Conservation (phyloP, 2,329 filamentous ascomycete species). For the Chaetomiaceae sp. region DNA sequence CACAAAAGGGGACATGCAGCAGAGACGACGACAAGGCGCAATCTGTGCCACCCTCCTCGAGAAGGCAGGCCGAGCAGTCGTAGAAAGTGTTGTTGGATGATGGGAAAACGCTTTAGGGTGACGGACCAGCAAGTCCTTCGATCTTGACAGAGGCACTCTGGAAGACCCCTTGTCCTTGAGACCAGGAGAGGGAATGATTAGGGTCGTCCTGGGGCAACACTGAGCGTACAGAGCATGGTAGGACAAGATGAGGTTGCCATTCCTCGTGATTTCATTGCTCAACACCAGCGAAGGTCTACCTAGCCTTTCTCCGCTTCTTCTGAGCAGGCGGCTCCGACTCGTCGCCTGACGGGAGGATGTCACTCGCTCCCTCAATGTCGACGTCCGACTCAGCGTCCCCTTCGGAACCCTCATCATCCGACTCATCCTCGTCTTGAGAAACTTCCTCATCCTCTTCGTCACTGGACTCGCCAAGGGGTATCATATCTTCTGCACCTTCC, state of each 20-base stretch:
- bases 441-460: conserved; percentile 37
- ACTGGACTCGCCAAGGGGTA: conserved; percentile 37
- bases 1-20: too few species aligned
- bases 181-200: too few species aligned
- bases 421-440: conserved; percentile 39
- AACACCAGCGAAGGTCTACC: conserved; percentile 3
- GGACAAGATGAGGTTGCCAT: neutral
- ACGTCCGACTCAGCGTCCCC: conserved; percentile 25
- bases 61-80: too few species aligned
- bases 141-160: too few species aligned
- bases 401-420: conserved; percentile 39
- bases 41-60: neutral
- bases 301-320: conserved; percentile 24
- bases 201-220: too few species aligned
- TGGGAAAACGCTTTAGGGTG: neutral
- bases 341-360: conserved; percentile 23
- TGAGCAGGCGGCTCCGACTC: conserved; percentile 20
- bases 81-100: too few species aligned
- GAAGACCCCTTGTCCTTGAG: too few species aligned
- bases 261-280: conserved; percentile 9
- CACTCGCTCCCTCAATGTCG: conserved; percentile 24
- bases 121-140: too few species aligned
- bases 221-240: neutral
- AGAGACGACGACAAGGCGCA: neutral
- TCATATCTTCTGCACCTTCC: conserved; percentile 45